Conservation (phyloP, 306 rosid species). For the Prosopis cineraria region DNA sequence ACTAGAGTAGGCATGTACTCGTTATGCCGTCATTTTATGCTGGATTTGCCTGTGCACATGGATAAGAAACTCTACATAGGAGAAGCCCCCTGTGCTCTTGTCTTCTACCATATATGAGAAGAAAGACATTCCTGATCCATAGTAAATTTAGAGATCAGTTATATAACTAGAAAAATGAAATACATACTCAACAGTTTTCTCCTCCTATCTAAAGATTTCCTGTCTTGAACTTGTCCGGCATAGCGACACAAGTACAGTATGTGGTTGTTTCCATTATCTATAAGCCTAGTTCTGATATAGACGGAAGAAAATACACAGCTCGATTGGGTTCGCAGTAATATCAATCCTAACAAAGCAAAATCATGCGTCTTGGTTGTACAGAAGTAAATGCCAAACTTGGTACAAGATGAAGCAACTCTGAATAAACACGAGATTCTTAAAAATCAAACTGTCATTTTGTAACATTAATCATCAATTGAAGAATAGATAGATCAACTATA, state of each 20-base stretch:
- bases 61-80: slow-evolving; percentile 91
- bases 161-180: slow-evolving; percentile 21
- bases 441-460: background rate
- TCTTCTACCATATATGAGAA: slow-evolving; percentile 85
- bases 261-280: background rate
- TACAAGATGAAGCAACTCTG: background rate
- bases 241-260: background rate
- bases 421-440: background rate
- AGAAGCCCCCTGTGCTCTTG: slow-evolving; percentile 74
- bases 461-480: background rate
- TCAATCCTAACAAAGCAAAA: background rate
- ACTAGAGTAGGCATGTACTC: slow-evolving; percentile 34
- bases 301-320: background rate
- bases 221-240: background rate
- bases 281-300: background rate
- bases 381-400: background rate
- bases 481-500: background rate
- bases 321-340: background rate
- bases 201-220: slow-evolving; percentile 3
- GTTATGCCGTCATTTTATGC: slow-evolving; percentile 76
- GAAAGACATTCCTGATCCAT: slow-evolving; percentile 71
- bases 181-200: background rate
- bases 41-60: slow-evolving; percentile 97
- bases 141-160: slow-evolving; percentile 22
- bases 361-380: background rate